Conservation (phyloP, 1,139 yeast species). For the Geotrichum candidum region DNA sequence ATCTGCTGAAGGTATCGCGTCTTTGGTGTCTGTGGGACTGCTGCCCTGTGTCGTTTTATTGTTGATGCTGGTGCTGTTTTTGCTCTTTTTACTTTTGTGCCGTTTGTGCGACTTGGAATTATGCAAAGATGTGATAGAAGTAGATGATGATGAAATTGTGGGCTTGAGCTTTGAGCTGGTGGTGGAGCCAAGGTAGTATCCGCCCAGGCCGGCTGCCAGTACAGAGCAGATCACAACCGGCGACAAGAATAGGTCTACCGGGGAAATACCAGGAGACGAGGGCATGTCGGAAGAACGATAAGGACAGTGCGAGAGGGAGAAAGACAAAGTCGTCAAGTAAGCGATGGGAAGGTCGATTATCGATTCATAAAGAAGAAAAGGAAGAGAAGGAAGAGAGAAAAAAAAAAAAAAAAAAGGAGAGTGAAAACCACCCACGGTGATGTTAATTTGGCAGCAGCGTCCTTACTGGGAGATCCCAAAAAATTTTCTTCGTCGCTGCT, state of each 20-base stretch:
- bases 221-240: conserved; percentile 16
- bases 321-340: background rate
- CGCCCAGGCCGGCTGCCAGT: conserved; percentile 21
- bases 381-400: background rate
- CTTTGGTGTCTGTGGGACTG: conserved; percentile 4
- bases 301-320: background rate
- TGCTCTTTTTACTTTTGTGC: background rate
- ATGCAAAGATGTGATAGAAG: background rate
- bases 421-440: too few relatives aligned
- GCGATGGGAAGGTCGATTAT: too few relatives aligned
- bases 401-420: background rate
- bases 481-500: too few relatives aligned
- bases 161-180: background rate
- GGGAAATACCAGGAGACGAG: conserved; percentile 11
- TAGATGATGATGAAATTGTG: background rate
- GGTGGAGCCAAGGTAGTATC: conserved; percentile 21
- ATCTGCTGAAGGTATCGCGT: conserved; percentile 4
- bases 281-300: background rate
- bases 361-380: background rate
- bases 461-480: too few relatives aligned
- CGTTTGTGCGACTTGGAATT: background rate
- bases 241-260: conserved; percentile 14
- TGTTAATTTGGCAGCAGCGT: too few relatives aligned
- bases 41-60: conserved; percentile 2
- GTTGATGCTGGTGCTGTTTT: background rate